Conservation (phyloP, 1,139 yeast genomes). For the Geotrichum phurueaensis region DNA sequence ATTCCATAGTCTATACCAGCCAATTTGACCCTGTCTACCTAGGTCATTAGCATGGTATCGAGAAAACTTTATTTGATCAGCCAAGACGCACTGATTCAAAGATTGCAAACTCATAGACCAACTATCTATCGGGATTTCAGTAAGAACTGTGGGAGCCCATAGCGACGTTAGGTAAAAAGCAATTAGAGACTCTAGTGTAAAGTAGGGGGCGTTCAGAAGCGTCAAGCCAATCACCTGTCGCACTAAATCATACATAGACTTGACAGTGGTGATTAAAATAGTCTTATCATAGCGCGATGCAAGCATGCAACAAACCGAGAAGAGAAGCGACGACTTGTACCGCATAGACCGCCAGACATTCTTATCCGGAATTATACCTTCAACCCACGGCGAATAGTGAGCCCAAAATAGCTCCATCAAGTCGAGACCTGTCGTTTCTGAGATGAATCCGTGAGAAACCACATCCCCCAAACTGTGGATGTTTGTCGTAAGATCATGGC, state of each 20-base stretch:
- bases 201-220: conserved; percentile 14
- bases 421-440: conserved; percentile 8
- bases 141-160: conserved; percentile 15
- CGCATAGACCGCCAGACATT: conserved; percentile 10
- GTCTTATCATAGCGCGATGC: conserved; percentile 14
- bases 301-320: conserved; percentile 14
- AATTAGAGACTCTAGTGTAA: conserved; percentile 13
- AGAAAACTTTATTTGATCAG: conserved; percentile 13
- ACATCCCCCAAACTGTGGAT: conserved; percentile 13
- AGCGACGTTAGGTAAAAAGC: conserved; percentile 11
- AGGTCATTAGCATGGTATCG: conserved; percentile 10
- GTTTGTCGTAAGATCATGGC: conserved; percentile 10
- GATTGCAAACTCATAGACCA: conserved; percentile 15
- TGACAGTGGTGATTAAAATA: conserved; percentile 7
- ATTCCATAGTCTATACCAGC: conserved; percentile 17
- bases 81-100: conserved; percentile 16
- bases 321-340: conserved; percentile 7
- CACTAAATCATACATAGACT: conserved; percentile 14
- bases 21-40: conserved; percentile 11
- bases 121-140: conserved; percentile 15
- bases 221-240: conserved; percentile 14
- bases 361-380: conserved; percentile 12
- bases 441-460: conserved; percentile 13
- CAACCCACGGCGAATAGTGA: conserved; percentile 15
- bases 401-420: conserved; percentile 14